Conservation (phyloP, 257 asterid genomes). For the Knoxia roxburghii region DNA sequence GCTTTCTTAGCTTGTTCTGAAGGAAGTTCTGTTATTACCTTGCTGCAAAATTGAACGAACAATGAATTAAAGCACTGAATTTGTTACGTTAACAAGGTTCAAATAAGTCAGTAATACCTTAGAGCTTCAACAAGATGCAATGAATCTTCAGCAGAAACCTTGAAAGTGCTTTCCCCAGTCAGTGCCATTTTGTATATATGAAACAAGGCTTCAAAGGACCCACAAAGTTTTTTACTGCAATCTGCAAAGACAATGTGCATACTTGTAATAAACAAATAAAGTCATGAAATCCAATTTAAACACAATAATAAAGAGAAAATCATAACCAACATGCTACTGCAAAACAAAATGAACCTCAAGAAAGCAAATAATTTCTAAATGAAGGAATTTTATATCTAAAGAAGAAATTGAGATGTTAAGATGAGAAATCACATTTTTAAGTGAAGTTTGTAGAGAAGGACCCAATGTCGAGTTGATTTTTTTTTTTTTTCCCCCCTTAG, state of each 20-base stretch:
- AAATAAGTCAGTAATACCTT: constrained; percentile 47
- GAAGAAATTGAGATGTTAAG: background rate
- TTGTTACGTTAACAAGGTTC: constrained; percentile 7
- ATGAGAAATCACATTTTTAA: background rate
- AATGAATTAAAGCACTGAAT: constrained; percentile 26
- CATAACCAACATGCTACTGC: background rate
- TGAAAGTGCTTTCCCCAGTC: constrained; percentile 78
- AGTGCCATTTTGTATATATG: constrained; percentile 90
- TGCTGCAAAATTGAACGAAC: constrained; percentile 45
- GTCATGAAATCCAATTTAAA: background rate
- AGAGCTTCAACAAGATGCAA: constrained; percentile 91
- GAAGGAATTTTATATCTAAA: background rate
- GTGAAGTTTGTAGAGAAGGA: background rate
- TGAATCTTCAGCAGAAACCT: constrained; percentile 95
- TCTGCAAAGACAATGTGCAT: constrained; percentile 38
- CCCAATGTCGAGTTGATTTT: background rate
- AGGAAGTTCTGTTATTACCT: constrained; percentile 92
- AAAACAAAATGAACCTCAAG: background rate
- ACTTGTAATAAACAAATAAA: background rate
- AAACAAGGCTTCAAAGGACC: constrained; percentile 80
- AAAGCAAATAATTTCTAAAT: background rate
- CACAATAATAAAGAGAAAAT: background rate
- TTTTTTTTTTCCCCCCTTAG: background rate
- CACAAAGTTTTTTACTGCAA: constrained; percentile 85
- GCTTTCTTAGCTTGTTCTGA: constrained; percentile 90